Percentiles rank a stretch among this genome's conserved stretches.
phyloP scores from a whole-genome alignment of 306 rosid genomes.

The Medicago lupulina region DNA sequence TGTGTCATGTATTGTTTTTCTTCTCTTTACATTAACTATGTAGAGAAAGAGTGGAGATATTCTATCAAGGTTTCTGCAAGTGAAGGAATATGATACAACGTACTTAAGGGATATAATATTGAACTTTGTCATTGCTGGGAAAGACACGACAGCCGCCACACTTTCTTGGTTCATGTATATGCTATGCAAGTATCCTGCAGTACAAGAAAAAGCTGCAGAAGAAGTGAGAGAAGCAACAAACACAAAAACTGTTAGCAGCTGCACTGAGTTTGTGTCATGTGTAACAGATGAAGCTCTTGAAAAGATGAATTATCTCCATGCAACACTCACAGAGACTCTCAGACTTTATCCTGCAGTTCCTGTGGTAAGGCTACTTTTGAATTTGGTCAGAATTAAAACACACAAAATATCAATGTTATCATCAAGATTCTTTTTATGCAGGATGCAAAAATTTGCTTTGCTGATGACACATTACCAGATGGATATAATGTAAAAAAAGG shows the following conservation, averaged over 20 bases:
- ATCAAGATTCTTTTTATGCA: conserved; percentile 36
- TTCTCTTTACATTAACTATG: neutral
- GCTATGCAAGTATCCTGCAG: conserved; percentile 68
- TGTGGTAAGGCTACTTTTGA: conserved; percentile 58
- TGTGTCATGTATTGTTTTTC: neutral
- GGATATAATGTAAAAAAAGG: conserved; percentile 72
- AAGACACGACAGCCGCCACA: conserved; percentile 74
- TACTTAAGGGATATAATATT: conserved; percentile 73
- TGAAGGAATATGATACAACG: conserved; percentile 43
- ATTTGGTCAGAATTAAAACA: conserved; percentile 1
- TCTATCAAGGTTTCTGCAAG: conserved; percentile 74
- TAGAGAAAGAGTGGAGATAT: conserved; percentile 66
- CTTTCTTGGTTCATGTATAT: conserved; percentile 80
- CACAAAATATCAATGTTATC: neutral
- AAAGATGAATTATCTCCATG: conserved; percentile 79
- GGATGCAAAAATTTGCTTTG: conserved; percentile 75
- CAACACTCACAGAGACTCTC: conserved; percentile 80
- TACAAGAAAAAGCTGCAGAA: conserved; percentile 66
- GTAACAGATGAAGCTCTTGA: conserved; percentile 64
- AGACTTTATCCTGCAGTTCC: conserved; percentile 84
- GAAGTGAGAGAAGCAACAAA: conserved; percentile 64
- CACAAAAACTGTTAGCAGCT: conserved; percentile 46
- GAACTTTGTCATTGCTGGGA: conserved; percentile 73
- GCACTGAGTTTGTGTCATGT: conserved; percentile 50
- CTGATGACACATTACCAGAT: conserved; percentile 77